Base-by-base conservation (phyloP, 75 land plant species). In the Pinus albicaulis region DNA sequence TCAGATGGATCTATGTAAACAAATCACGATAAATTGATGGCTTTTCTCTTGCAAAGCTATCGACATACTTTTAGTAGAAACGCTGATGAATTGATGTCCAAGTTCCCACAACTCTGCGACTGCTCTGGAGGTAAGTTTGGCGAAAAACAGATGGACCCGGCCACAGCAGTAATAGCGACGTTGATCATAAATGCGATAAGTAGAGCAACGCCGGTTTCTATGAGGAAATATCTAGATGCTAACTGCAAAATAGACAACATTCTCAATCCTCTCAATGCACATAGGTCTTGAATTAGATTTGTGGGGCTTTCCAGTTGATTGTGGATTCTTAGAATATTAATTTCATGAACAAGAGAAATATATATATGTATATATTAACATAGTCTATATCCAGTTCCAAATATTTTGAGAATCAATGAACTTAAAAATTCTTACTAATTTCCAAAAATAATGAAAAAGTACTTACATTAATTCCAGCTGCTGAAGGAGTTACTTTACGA, bases 121-220 rank as follows among this genome's bases (percentile, higher is more conserved):
- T 85, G 69, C 1, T 80, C 80, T 1, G 7, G 12, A 6, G 90
- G 75, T 6, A 93, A 23, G 26, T 82, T 75, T 0, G 44, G 52
- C 7, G 73, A 75, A 5, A 73, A 65, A 68, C 96, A 93, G 16
- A 93, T 86, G 0, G 90, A 73, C 17, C 91, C 96, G 6, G 86
- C 78, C 3, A 93, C 92, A 13, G 89, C 82, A 15, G 90, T 56
- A 1, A 93, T 81, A n/a, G 92, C 81, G 5, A 93, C 84, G n/a
- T 92, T 92, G 74, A 92, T 90, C 7, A 92, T 44, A 55, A 92
- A 84, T 15, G 92, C 85, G 4, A 92, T 59, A 44, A 83, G 80
- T 66, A 92, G 73, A 13, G 94, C 94, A 55, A 92, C 62, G 60
- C 86, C 94, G 62, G 86, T 92, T 77, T 92, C 94, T 15, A 86